Evolutionary conservation across 2,329 filamentous ascomycete species (phyloP).

Genomic region (Botrytis tulipae): DNA sequence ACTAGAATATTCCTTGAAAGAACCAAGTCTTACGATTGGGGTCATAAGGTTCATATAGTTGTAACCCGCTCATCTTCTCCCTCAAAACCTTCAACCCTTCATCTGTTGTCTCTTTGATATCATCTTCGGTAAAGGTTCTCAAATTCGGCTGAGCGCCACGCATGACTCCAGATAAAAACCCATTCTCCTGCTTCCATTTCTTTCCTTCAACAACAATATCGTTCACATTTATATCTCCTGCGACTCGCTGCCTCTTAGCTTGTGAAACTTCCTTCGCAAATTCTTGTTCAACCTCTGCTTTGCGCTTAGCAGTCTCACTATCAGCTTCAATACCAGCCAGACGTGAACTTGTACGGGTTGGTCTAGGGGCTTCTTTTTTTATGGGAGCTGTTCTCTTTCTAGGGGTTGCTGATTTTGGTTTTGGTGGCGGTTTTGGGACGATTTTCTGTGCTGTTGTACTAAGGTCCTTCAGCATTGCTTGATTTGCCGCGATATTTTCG

Average conservation of each 20-base stretch:
- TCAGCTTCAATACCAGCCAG: constrained; percentile 55
- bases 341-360: constrained; percentile 58
- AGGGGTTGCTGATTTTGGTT: constrained; percentile 47
- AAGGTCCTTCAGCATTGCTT: constrained; percentile 76
- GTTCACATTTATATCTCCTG: constrained; percentile 66
- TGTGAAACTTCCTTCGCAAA: constrained; percentile 55
- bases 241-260: constrained; percentile 63
- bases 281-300: constrained; percentile 63
- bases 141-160: constrained; percentile 75
- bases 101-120: constrained; percentile 76
- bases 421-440: constrained; percentile 57
- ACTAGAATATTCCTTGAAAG: constrained; percentile 3
- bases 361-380: constrained; percentile 48
- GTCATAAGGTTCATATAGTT: constrained; percentile 79
- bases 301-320: constrained; percentile 62
- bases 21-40: constrained; percentile 62
- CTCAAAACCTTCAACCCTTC: constrained; percentile 71
- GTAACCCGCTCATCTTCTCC: constrained; percentile 71
- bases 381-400: constrained; percentile 46
- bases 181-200: constrained; percentile 67
- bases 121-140: constrained; percentile 81
- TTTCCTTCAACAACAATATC: constrained; percentile 80
- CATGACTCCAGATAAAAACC: constrained; percentile 62
- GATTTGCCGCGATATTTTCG: constrained; percentile 84
- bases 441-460: constrained; percentile 68